phyloP scores from a whole-genome alignment of 2,329 filamentous ascomycete species.

The Botrytis tulipae region DNA sequence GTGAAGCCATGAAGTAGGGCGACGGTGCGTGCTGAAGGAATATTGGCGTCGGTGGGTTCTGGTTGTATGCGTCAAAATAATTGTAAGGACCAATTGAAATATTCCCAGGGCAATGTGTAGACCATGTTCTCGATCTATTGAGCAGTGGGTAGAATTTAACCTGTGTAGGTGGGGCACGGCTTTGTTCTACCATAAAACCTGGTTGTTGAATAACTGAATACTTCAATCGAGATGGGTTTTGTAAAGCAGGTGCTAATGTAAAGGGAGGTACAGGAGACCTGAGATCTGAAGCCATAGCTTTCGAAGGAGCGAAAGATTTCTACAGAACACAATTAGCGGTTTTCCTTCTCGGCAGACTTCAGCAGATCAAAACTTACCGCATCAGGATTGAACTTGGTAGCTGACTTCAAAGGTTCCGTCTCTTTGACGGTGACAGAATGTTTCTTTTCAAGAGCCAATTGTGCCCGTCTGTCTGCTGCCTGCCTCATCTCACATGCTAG shows the following conservation, averaged over 20 bases:
- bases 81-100: neutral
- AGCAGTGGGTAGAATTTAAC: neutral
- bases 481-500: neutral
- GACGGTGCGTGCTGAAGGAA: neutral
- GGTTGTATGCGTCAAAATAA: neutral
- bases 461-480: neutral
- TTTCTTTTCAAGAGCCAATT: neutral
- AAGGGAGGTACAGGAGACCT: neutral
- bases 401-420: neutral
- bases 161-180: neutral
- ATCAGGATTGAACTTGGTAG: constrained; percentile 14
- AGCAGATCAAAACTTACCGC: constrained; percentile 6
- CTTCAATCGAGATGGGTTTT: neutral
- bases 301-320: constrained; percentile 8
- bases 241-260: neutral
- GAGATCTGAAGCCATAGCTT: neutral
- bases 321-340: neutral
- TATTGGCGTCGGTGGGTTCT: neutral
- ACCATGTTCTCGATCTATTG: constrained; percentile 9
- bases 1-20: neutral
- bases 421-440: neutral
- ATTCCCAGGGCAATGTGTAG: neutral
- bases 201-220: constrained; percentile 1
- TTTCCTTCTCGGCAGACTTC: neutral
- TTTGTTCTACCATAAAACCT: constrained; percentile 9